Conservation (phyloP, 768 basidiomycete genomes). For the Mycena albidolilacea region DNA sequence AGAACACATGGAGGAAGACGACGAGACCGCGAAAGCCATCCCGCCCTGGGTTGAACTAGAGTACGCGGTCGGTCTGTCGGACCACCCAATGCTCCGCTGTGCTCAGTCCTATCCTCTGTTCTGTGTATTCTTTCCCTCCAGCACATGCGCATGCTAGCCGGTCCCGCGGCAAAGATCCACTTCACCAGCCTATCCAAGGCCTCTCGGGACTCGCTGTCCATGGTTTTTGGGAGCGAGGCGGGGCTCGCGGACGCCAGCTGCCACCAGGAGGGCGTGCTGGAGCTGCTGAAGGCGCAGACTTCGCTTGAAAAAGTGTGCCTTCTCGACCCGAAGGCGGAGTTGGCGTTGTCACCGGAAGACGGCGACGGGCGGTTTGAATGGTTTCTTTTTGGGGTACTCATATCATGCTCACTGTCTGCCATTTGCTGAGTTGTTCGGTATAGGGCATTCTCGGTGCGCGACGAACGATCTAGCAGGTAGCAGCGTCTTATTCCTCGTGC, state of each 20-base stretch:
- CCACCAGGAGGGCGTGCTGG: slow-evolving; percentile 67
- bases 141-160: slow-evolving; percentile 90
- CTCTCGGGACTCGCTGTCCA: slow-evolving; percentile 70
- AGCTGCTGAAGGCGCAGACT: slow-evolving; percentile 63
- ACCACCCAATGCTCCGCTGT: slow-evolving; percentile 10
- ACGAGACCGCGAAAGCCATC: slow-evolving; percentile 75
- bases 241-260: slow-evolving; percentile 58
- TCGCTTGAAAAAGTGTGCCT: slow-evolving; percentile 83
- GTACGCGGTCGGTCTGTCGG: slow-evolving; percentile 72
- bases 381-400: slow-evolving; percentile 83
- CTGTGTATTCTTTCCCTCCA: slow-evolving; percentile 47
- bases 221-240: slow-evolving; percentile 46
- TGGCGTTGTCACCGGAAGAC: slow-evolving; percentile 81
- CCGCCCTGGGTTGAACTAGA: slow-evolving; percentile 95
- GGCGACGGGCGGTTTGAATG: slow-evolving; percentile 82
- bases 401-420: too few species aligned
- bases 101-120: neutral
- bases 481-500: slow-evolving; percentile 14
- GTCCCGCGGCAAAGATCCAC: slow-evolving; percentile 72
- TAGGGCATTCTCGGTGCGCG: slow-evolving; percentile 35
- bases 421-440: neutral
- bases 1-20: slow-evolving; percentile 99
- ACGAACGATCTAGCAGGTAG: neutral
- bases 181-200: slow-evolving; percentile 91
- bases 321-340: slow-evolving; percentile 82